phyloP scores from a whole-genome alignment of 2,329 filamentous ascomycete species.

The Paraphaeosphaeria minitans region DNA sequence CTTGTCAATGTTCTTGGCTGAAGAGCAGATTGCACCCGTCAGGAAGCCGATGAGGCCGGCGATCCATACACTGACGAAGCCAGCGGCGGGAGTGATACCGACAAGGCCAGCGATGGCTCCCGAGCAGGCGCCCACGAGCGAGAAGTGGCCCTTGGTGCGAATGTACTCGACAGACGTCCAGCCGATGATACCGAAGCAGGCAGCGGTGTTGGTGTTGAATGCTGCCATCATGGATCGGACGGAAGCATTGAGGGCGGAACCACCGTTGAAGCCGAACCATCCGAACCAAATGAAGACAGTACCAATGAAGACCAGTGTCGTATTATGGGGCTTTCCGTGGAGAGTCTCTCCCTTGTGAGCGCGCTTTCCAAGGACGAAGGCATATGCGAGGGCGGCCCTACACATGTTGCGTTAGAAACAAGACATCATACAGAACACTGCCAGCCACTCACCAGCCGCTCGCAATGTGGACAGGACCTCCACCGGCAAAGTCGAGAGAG shows the following conservation, averaged over 20 bases:
- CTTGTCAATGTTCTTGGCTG: slow-evolving; percentile 57
- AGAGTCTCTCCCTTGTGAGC: slow-evolving; percentile 55
- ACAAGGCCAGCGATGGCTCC: slow-evolving; percentile 64
- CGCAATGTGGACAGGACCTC: slow-evolving; percentile 68
- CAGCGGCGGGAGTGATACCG: slow-evolving; percentile 64
- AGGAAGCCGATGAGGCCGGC: slow-evolving; percentile 63
- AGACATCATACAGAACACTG: not conserved
- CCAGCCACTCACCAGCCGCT: slow-evolving; percentile 56
- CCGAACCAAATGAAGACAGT: slow-evolving; percentile 70
- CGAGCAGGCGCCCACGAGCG: slow-evolving; percentile 61
- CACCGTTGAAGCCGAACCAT: slow-evolving; percentile 65
- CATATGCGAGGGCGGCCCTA: slow-evolving; percentile 64
- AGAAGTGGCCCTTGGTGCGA: slow-evolving; percentile 58
- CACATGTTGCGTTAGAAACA: not conserved
- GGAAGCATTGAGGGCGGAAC: slow-evolving; percentile 58
- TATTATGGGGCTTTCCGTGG: slow-evolving; percentile 65
- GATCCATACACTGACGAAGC: slow-evolving; percentile 59
- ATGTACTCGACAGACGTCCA: slow-evolving; percentile 61
- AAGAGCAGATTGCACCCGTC: slow-evolving; percentile 57
- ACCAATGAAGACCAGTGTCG: slow-evolving; percentile 66
- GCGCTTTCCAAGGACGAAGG: slow-evolving; percentile 66
- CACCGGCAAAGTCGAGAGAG: slow-evolving; percentile 65
- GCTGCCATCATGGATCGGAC: slow-evolving; percentile 60
- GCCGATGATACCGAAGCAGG: slow-evolving; percentile 59
- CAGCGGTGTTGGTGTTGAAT: slow-evolving; percentile 65